These are phyloP conservation scores for Boletus pseudo-olivaceus DNA, from an alignment of 768 basidiomycete genomes.

Conservation along the genomic window DNA sequence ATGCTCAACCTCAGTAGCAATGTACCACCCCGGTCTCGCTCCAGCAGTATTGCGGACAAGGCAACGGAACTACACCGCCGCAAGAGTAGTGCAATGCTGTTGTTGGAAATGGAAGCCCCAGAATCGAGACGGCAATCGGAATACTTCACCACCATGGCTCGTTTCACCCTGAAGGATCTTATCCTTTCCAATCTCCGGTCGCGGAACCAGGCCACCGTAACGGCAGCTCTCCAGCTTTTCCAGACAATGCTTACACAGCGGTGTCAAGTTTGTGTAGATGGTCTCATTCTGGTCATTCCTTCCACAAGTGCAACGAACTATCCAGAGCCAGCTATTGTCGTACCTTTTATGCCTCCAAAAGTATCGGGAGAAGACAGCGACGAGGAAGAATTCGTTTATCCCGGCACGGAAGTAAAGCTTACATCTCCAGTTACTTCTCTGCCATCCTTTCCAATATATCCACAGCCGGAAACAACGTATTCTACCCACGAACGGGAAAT, in stretches of 20 bases:
- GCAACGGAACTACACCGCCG: conserved; percentile 51
- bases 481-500: conserved; percentile 84
- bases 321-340: conserved; percentile 52
- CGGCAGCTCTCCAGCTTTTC: conserved; percentile 78
- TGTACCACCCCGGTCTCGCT: conserved; percentile 34
- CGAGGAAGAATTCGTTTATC: conserved; percentile 48
- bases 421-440: conserved; percentile 14
- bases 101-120: conserved; percentile 83
- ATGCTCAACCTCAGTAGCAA: conserved; percentile 41
- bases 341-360: conserved; percentile 18
- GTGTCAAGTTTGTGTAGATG: conserved; percentile 59
- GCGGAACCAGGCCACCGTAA: conserved; percentile 56
- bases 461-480: conserved; percentile 69
- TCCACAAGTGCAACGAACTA: conserved; percentile 75
- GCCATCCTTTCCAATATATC: conserved; percentile 37
- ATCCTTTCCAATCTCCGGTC: conserved; percentile 77
- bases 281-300: conserved; percentile 65
- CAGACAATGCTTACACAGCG: conserved; percentile 71
- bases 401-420: conserved; percentile 25
- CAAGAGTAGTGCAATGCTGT: conserved; percentile 87
- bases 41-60: conserved; percentile 32
- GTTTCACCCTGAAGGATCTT: conserved; percentile 91
- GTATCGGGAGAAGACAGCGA: conserved; percentile 44
- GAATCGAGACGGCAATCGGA: conserved; percentile 65
- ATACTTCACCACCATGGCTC: conserved; percentile 83